Evolutionary conservation across 306 rosid species (phyloP), one percentile per base, ranked within the genome.

Genomic region (Bauhinia variegata): DNA sequence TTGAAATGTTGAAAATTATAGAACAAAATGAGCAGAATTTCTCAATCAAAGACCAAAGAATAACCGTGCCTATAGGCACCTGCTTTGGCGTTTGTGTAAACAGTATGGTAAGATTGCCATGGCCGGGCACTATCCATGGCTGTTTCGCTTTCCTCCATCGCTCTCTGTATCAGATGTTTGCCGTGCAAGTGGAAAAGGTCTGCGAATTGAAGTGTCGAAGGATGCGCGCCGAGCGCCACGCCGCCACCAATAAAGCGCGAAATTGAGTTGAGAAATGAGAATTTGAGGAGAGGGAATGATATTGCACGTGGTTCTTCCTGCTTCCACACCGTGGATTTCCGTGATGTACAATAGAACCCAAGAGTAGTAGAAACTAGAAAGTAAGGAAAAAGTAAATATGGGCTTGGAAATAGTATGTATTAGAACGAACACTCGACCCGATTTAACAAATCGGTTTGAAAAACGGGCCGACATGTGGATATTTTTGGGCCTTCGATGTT

Each of bases 91-190:
- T 66, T 84, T n/a, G 98, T 93, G 84, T 84, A 93, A 38, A 77
- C 98, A 30, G 90, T 88, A 72, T 84, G 76, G 67, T 88, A 93
- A 4, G 97, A 88, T 41, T 89, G 97, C 98, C 98, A 93, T 62
- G 95, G 96, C 48, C 84, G 86, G 78, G 73, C 69, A 28, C 62
- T 30, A 13, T 76, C 83, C 68, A 57, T 68, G 4, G 64, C 44
- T 47, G 65, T 47, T 17, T 80, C 80, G 63, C 46, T 58, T 15
- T 60, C 82, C 55, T 75, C 89, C 95, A 82, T 86, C 67, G 17
- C 46, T 41, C 32, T 63, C 13, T 39, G 54, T 15, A 18, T 34
- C 13, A 6, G 7, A 8, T 5, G 75, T 75, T 68, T 55, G 55
- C 43, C 37, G 53, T 6, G 61, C 13, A 64, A 5, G 61, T 5